Evolutionary conservation across 2,329 filamentous ascomycete species (phyloP), one percentile per base, ranked within the genome.

Genomic region (Stagonosporopsis chrysanthemi): DNA sequence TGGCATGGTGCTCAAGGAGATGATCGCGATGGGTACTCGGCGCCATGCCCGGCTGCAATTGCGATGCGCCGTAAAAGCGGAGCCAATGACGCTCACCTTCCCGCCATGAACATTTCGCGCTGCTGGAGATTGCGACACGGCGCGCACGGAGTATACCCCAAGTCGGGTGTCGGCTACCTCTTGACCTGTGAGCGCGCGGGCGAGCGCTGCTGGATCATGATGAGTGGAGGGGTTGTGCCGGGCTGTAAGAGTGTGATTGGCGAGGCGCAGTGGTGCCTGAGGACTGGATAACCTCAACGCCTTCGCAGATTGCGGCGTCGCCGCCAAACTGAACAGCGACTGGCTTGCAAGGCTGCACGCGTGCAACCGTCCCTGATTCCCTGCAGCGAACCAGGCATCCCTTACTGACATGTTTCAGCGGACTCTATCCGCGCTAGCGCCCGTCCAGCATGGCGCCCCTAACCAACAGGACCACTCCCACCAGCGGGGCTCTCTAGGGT

Each of bases 331-430:
- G 51, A 26, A 52, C 36, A 39, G 36, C 61, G 63, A 56, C 50
- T 63, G 61, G 61, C 61, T 63, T 47, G 61, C 49, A 61, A 65
- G 63, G 63, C 63, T 65, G 63, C 43, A 50, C 45, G 46, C 28
- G 55, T 57, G 43, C 54, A 33, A 57, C 54, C 46, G 54, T 55
- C 44, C 56, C 48, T 62, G 60, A 60, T 63, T 58, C 45, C 60
- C 54, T 33, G 53, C 49, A 50, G 50, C 42, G 19, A 51, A 42
- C 36, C 44, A 12, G 54, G 43, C 39, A 43, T 47, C 67, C 72
- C 71, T 74, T 67, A 59, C 69, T 51, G 63, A 40, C 57, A 35
- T 67, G 72, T 75, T 75, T 75, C 72, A 75, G 53, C 56, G 58
- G 62, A 57, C 66, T 56, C 24, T 61, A 63, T 64, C 23, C 31